phyloP scores from a whole-genome alignment of 2,329 filamentous ascomycete species.

The Paecilomyces formosus region DNA sequence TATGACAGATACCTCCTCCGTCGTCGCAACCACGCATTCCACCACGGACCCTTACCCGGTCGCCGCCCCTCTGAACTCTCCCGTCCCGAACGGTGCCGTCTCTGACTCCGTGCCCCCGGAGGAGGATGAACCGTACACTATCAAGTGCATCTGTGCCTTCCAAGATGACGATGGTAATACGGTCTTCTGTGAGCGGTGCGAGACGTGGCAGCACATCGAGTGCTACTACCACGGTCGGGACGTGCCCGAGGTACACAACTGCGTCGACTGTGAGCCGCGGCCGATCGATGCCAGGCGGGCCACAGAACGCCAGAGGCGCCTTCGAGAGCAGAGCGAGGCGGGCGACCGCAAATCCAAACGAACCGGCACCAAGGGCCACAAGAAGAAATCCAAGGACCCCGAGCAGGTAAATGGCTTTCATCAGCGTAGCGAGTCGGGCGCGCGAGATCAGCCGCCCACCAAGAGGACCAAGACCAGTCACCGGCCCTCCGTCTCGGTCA shows the following conservation, averaged over 20 bases:
- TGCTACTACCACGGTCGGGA: constrained; percentile 83
- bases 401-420: constrained; percentile 61
- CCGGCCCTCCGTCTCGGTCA: constrained; percentile 67
- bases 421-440: constrained; percentile 50
- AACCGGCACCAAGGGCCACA: constrained; percentile 70
- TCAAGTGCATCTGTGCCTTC: constrained; percentile 96
- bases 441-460: constrained; percentile 47
- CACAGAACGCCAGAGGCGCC: constrained; percentile 60
- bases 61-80: constrained; percentile 36
- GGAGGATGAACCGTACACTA: constrained; percentile 61
- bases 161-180: constrained; percentile 95
- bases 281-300: constrained; percentile 66
- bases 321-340: constrained; percentile 52
- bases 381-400: constrained; percentile 78
- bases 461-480: constrained; percentile 82
- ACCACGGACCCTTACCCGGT: constrained; percentile 40
- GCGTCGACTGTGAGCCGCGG: constrained; percentile 79
- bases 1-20: constrained; percentile 48
- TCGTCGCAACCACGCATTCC: constrained; percentile 40
- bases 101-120: constrained; percentile 35
- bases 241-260: constrained; percentile 74
- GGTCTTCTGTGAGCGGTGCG: constrained; percentile 90
- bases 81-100: constrained; percentile 33
- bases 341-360: constrained; percentile 68
- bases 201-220: constrained; percentile 97